Conservation (phyloP, 371 early-diverging fungal species). For the Lichtheimia corymbifera region DNA sequence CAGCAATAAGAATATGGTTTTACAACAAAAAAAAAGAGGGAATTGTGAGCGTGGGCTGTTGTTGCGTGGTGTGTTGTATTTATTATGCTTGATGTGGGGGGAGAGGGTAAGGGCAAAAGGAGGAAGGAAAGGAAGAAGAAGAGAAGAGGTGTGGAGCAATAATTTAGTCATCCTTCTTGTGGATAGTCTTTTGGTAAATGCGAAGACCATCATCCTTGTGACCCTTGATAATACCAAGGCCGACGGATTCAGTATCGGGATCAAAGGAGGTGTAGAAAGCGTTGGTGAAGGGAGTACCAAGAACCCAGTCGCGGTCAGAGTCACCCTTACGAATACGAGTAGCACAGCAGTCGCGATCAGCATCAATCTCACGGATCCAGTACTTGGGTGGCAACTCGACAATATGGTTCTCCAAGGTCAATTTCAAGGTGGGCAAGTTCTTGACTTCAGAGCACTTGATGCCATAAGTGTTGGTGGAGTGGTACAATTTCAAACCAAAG, state of each 20-base stretch:
- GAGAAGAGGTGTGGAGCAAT: no score
- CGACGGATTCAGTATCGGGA: conserved; percentile 32
- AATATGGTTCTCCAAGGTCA: conserved; percentile 34
- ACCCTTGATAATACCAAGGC: conserved; percentile 42
- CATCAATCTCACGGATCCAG: conserved; percentile 39
- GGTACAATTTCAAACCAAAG: conserved; percentile 43
- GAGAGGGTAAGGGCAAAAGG: no score
- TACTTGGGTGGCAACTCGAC: conserved; percentile 42
- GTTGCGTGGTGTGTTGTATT: no score
- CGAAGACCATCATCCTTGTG: conserved; percentile 35
- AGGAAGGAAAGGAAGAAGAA: no score
- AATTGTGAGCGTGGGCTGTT: no score
- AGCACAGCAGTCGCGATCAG: conserved; percentile 39
- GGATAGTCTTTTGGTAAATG: conserved; percentile 17
- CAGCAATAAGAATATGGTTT: no score
- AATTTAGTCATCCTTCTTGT: neutral
- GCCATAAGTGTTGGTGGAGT: conserved; percentile 36
- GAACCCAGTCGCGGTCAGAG: conserved; percentile 41
- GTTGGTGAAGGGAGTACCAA: conserved; percentile 47
- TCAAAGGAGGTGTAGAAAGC: conserved; percentile 51
- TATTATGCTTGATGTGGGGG: no score
- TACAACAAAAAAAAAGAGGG: no score
- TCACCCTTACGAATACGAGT: conserved; percentile 39
- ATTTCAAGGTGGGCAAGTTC: conserved; percentile 36
- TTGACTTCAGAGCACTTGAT: conserved; percentile 48